Evolutionary conservation across 1,284 basidiomycete genomes (phyloP).

Genomic region (Coniophora puteana): DNA sequence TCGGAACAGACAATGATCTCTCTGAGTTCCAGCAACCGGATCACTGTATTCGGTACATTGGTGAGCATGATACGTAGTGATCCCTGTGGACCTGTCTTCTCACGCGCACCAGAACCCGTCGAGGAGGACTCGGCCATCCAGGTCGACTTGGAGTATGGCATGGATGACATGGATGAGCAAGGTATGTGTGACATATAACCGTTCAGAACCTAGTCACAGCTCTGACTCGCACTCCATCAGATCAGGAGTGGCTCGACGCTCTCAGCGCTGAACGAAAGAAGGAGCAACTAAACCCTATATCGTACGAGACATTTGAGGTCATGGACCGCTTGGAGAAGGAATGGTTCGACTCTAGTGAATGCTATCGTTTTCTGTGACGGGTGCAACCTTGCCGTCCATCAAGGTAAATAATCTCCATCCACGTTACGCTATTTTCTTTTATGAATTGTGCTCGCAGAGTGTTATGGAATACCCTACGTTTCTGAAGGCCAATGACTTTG

Average conservation of each 20-base stretch:
- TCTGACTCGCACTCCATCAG: slow-evolving; percentile 38
- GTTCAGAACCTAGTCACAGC: slow-evolving; percentile 1
- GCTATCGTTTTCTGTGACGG: slow-evolving; percentile 99
- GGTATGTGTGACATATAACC: no score
- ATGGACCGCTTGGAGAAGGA: slow-evolving; percentile 99
- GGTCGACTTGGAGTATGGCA: slow-evolving; percentile 98
- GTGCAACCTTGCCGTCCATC: slow-evolving; percentile 98
- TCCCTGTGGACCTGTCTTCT: slow-evolving; percentile 2
- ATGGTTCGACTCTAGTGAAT: slow-evolving; percentile 96
- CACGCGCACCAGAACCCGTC: slow-evolving; percentile 68
- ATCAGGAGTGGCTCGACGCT: slow-evolving; percentile 92
- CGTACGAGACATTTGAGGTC: slow-evolving; percentile 91
- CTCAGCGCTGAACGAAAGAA: slow-evolving; percentile 83
- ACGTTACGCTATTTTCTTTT: slow-evolving; percentile 10
- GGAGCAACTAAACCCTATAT: slow-evolving; percentile 70
- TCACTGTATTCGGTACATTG: slow-evolving; percentile 88
- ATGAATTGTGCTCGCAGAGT: slow-evolving; percentile 67
- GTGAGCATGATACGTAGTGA: slow-evolving; percentile 36
- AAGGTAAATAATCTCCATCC: slow-evolving; percentile 54
- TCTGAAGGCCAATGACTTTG: slow-evolving; percentile 99
- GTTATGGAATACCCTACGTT: slow-evolving; percentile 99
- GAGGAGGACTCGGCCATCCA: slow-evolving; percentile 90
- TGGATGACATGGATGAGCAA: slow-evolving; percentile 99
- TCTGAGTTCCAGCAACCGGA: slow-evolving; percentile 75
- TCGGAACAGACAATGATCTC: slow-evolving; percentile 78